A percentile compares a stretch with the other conserved stretches of the same genome.
Conservation (phyloP, 2,329 filamentous ascomycete species). For the Graphiopsis chlorocephala region DNA sequence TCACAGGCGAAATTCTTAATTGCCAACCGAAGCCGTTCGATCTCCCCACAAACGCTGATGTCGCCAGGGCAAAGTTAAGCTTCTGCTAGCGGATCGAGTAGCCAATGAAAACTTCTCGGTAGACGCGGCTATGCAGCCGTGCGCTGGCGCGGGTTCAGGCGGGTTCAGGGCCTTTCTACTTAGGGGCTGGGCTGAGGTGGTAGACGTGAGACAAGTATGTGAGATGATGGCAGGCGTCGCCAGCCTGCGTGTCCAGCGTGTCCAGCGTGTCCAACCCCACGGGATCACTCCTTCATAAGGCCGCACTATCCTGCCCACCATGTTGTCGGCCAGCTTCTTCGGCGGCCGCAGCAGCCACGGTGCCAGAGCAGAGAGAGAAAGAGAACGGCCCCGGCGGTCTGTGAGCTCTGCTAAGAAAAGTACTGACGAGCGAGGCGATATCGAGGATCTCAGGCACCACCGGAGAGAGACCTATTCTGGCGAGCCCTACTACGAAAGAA, state of each 20-base stretch:
- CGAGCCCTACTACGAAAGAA: conserved; percentile 24
- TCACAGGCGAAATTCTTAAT: conserved; percentile 7
- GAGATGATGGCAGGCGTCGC: conserved; percentile 6
- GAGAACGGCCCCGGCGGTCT: conserved; percentile 18
- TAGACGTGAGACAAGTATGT: conserved; percentile 2
- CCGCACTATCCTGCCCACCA: conserved; percentile 8
- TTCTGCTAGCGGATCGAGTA: no score
- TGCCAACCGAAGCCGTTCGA: conserved; percentile 1
- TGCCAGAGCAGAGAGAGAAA: conserved; percentile 13
- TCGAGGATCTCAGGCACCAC: conserved; percentile 40
- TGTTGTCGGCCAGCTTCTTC: conserved; percentile 22
- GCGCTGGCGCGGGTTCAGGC: conserved; percentile 4
- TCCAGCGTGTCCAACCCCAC: conserved; percentile 11
- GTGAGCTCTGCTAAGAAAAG: conserved; percentile 19
- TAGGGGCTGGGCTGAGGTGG: neutral
- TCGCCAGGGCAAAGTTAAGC: conserved; percentile 2
- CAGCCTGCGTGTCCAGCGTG: conserved; percentile 11
- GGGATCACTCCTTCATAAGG: conserved; percentile 5
- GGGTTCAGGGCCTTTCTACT: neutral
- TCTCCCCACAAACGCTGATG: conserved; percentile 2
- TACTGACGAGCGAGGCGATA: conserved; percentile 32
- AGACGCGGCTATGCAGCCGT: neutral
- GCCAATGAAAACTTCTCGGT: neutral
- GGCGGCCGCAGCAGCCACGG: conserved; percentile 23
- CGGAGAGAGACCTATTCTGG: conserved; percentile 39